Conservation (phyloP, 345 rosid genomes). For the Lagerstroemia speciosa region DNA sequence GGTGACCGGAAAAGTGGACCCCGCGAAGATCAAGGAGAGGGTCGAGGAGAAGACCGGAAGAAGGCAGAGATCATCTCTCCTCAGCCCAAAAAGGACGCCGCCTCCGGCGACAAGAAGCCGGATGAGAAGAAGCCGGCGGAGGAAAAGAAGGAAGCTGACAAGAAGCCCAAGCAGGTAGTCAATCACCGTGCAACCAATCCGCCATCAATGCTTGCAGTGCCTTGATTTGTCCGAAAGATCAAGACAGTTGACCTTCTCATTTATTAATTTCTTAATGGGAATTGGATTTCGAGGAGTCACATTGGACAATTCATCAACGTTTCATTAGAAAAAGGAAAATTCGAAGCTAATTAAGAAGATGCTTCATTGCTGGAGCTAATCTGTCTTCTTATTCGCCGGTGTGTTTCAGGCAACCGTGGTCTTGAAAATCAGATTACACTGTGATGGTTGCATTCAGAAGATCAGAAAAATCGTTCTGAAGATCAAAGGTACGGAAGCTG, state of each 20-base stretch:
- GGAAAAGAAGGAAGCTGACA: slow-evolving; percentile 21
- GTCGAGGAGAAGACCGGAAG: slow-evolving; percentile 29
- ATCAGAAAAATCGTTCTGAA: slow-evolving; percentile 38
- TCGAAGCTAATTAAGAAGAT: not conserved
- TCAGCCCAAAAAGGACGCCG: slow-evolving; percentile 29
- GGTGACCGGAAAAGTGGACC: slow-evolving; percentile 71
- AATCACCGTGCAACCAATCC: not conserved
- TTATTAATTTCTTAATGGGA: not conserved
- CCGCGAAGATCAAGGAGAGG: slow-evolving; percentile 24
- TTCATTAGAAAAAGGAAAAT: not conserved
- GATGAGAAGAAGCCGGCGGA: slow-evolving; percentile 37
- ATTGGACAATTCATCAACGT: not conserved
- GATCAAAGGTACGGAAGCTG: slow-evolving; percentile 27
- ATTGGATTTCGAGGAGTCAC: not conserved
- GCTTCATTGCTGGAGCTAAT: not conserved
- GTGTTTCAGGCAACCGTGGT: slow-evolving; percentile 45
- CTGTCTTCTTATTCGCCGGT: slow-evolving; percentile 2
- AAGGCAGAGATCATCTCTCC: slow-evolving; percentile 41
- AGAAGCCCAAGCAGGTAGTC: slow-evolving; percentile 28
- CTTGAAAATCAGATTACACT: slow-evolving; percentile 52
- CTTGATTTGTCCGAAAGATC: not conserved
- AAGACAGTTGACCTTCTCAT: not conserved
- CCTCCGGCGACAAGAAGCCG: slow-evolving; percentile 16
- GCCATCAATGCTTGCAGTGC: not conserved
- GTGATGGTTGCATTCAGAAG: slow-evolving; percentile 64